phyloP scores from a whole-genome alignment of 1,284 basidiomycete species.

The Marasmius oreades region DNA sequence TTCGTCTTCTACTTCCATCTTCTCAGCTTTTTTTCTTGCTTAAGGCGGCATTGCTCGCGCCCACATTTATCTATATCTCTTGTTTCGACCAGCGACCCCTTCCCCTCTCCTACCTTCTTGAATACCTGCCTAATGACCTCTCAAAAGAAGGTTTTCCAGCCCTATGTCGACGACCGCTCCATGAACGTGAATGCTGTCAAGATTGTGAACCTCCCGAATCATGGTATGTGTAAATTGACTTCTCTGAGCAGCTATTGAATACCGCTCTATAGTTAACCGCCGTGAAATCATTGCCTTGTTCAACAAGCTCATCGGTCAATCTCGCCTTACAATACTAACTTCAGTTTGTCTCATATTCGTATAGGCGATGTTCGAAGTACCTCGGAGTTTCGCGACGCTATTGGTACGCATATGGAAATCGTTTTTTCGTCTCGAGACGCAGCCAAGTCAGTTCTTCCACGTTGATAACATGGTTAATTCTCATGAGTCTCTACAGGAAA shows the following conservation, averaged over 20 bases:
- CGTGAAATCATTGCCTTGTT: conserved; percentile 55
- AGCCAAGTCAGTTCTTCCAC: conserved; percentile 35
- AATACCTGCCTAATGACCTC: conserved; percentile 7
- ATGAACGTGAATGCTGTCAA: conserved; percentile 34
- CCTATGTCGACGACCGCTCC: conserved; percentile 9
- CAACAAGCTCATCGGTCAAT: conserved; percentile 50
- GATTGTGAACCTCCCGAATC: conserved; percentile 39
- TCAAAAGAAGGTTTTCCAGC: conserved; percentile 13
- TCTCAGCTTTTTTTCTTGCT: conserved; percentile 16
- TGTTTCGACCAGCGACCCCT: conserved; percentile 20
- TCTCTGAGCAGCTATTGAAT: too few species aligned
- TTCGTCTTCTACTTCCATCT: conserved; percentile 15
- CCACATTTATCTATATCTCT: conserved; percentile 14
- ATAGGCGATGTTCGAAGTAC: conserved; percentile 47
- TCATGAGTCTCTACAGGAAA: conserved; percentile 38
- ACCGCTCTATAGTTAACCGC: conserved; percentile 32
- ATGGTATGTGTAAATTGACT: too few species aligned
- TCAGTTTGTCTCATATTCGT: not conserved
- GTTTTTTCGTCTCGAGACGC: conserved; percentile 47
- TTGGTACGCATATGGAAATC: conserved; percentile 43
- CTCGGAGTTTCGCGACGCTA: conserved; percentile 35
- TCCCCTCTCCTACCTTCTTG: conserved; percentile 7
- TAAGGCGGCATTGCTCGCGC: conserved; percentile 13
- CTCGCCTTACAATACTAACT: not conserved
- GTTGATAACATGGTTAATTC: not conserved